A percentile compares a stretch with the other conserved stretches of the same genome.
Evolutionary conservation across 345 rosid species (phyloP).

Genomic region (Barbarea vulgaris): DNA sequence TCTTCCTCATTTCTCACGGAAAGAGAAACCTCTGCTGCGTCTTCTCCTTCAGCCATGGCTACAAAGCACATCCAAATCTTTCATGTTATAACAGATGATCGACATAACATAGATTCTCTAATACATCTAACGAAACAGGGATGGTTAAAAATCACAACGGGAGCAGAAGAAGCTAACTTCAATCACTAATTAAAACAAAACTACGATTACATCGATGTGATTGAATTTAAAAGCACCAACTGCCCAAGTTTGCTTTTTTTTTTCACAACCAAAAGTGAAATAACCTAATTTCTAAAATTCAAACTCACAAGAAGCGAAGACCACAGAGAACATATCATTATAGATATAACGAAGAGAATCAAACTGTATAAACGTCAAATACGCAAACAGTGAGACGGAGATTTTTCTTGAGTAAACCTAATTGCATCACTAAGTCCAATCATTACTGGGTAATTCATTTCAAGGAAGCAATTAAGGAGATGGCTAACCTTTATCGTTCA

Average conservation of each 20-base stretch:
- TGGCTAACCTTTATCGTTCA: conserved; percentile 24
- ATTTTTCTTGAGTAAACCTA: neutral
- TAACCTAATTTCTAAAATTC: neutral
- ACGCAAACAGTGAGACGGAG: neutral
- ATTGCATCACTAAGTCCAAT: neutral
- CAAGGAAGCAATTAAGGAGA: neutral
- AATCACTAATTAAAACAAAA: neutral
- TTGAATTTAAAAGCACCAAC: neutral
- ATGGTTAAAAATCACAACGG: neutral
- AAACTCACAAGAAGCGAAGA: neutral
- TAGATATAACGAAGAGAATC: neutral
- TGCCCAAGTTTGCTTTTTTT: neutral
- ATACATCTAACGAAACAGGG: neutral
- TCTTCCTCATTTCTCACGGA: conserved; percentile 32
- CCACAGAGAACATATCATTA: neutral
- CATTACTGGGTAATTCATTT: neutral
- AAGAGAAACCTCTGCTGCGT: conserved; percentile 14
- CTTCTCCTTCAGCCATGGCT: conserved; percentile 35
- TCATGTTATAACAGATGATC: neutral
- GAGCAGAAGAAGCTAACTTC: neutral
- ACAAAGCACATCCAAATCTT: conserved; percentile 8
- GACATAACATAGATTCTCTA: neutral
- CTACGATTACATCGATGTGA: neutral
- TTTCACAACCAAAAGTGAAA: neutral
- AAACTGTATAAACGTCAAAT: neutral